Conservation (phyloP, 768 basidiomycete genomes). For the Pisolithus microcarpus region DNA sequence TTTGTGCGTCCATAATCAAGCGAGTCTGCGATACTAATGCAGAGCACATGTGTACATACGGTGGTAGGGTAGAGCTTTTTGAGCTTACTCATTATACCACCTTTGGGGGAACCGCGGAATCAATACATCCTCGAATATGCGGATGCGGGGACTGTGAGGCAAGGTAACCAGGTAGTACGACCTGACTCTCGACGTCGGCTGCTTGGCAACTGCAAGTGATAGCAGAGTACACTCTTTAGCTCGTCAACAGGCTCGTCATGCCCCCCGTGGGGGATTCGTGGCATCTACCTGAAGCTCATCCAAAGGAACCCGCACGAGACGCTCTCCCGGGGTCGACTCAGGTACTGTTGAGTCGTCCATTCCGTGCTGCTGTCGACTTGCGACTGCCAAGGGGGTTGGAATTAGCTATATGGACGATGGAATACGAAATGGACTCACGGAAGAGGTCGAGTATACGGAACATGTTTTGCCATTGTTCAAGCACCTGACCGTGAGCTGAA, state of each 20-base stretch:
- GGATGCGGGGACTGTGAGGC: too few relatives aligned
- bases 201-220: too few relatives aligned
- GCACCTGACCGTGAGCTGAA: conserved; percentile 67
- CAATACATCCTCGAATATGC: too few relatives aligned
- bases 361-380: conserved; percentile 34
- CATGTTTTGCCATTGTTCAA: conserved; percentile 80
- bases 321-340: conserved; percentile 39
- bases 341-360: conserved; percentile 14
- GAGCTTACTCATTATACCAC: too few relatives aligned
- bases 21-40: too few relatives aligned
- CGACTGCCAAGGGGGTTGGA: conserved; percentile 32
- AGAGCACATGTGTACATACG: too few relatives aligned
- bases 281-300: conserved; percentile 47
- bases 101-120: too few relatives aligned
- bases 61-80: too few relatives aligned
- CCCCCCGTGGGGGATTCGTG: conserved; percentile 8
- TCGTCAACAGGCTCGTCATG: neutral
- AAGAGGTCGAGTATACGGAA: conserved; percentile 68
- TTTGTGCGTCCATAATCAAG: too few relatives aligned
- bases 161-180: too few relatives aligned
- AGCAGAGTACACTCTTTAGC: too few relatives aligned
- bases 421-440: conserved; percentile 36
- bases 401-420: neutral
- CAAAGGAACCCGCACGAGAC: conserved; percentile 66
- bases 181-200: too few relatives aligned